Evolutionary conservation across 352 stramenopile species (phyloP).

Genomic region (Phytophthora brassicae): DNA sequence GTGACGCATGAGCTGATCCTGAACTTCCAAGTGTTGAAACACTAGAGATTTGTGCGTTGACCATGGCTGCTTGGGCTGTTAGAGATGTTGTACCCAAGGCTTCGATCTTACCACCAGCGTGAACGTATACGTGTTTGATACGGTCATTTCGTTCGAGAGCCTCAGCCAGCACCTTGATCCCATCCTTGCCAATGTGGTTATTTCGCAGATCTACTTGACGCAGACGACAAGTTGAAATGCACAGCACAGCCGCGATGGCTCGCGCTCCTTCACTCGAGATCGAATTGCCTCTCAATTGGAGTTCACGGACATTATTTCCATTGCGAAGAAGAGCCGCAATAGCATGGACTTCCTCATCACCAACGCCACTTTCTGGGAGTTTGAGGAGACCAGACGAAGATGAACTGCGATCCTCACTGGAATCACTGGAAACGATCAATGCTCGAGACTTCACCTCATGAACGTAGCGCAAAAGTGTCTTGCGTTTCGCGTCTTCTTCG

Average conservation of each 20-base stretch:
- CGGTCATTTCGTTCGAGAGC: constrained; percentile 92
- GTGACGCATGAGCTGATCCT: constrained; percentile 24
- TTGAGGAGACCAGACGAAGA: constrained; percentile 47
- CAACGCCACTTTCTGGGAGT: constrained; percentile 89
- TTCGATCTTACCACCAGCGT: constrained; percentile 95
- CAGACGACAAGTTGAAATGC: constrained; percentile 70
- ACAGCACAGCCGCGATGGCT: constrained; percentile 91
- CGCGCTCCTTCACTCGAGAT: constrained; percentile 92
- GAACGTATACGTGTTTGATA: constrained; percentile 96
- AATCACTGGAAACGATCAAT: constrained; percentile 14
- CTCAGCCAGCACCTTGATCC: constrained; percentile 92
- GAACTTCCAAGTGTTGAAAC: constrained; percentile 29
- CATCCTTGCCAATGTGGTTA: constrained; percentile 92
- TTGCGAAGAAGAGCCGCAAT: constrained; percentile 93
- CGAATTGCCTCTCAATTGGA: constrained; percentile 91
- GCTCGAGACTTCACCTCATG: constrained; percentile 90
- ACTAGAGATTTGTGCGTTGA: constrained; percentile 55
- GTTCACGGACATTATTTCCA: constrained; percentile 88
- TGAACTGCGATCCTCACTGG: constrained; percentile 8
- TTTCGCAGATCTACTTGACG: constrained; percentile 89
- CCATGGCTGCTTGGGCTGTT: constrained; percentile 31
- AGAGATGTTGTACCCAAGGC: constrained; percentile 79
- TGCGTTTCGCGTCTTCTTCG: constrained; percentile 95
- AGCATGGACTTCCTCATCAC: constrained; percentile 95
- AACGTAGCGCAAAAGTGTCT: constrained; percentile 94